Conservation (phyloP, 2,329 filamentous ascomycete species). For the Fusarium staphyleae region DNA sequence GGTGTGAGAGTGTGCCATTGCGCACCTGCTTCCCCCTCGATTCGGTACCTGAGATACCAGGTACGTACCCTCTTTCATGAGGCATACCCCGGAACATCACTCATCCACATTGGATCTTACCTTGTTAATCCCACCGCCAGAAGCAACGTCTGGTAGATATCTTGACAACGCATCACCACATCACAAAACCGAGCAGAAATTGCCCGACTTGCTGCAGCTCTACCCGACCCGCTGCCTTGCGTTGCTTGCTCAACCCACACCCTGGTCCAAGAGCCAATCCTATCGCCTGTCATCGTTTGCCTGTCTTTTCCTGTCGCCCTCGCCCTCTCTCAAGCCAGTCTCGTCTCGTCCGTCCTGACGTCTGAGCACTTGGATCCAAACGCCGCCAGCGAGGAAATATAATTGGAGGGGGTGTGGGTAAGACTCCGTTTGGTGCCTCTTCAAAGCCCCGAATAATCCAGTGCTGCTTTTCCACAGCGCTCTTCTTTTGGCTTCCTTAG, state of each 20-base stretch:
- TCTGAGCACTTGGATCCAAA: slow-evolving; percentile 21
- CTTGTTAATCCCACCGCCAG: slow-evolving; percentile 37
- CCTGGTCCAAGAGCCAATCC: slow-evolving; percentile 33
- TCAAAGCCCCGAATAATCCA: slow-evolving; percentile 38
- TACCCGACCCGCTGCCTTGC: slow-evolving; percentile 43
- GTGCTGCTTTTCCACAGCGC: slow-evolving; percentile 45
- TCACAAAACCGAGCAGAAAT: slow-evolving; percentile 35
- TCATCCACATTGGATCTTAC: slow-evolving; percentile 23
- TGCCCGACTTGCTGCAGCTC: slow-evolving; percentile 43
- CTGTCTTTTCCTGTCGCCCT: slow-evolving; percentile 26
- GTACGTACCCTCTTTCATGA: slow-evolving; percentile 17
- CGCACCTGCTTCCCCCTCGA: slow-evolving; percentile 23
- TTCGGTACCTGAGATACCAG: slow-evolving; percentile 29
- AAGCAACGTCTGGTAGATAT: slow-evolving; percentile 44
- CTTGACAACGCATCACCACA: slow-evolving; percentile 61
- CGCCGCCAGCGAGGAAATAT: slow-evolving; percentile 33
- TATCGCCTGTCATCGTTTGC: slow-evolving; percentile 12
- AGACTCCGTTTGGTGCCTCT: slow-evolving; percentile 27
- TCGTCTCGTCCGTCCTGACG: slow-evolving; percentile 10
- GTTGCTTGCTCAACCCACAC: slow-evolving; percentile 33
- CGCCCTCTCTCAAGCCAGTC: slow-evolving; percentile 3
- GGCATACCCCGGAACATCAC: slow-evolving; percentile 11
- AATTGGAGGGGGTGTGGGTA: slow-evolving; percentile 37
- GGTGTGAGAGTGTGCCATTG: slow-evolving; percentile 18
- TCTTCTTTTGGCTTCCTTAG: slow-evolving; percentile 40